phyloP scores from a whole-genome alignment of 2,329 filamentous ascomycete species.

The Capronia coronata region DNA sequence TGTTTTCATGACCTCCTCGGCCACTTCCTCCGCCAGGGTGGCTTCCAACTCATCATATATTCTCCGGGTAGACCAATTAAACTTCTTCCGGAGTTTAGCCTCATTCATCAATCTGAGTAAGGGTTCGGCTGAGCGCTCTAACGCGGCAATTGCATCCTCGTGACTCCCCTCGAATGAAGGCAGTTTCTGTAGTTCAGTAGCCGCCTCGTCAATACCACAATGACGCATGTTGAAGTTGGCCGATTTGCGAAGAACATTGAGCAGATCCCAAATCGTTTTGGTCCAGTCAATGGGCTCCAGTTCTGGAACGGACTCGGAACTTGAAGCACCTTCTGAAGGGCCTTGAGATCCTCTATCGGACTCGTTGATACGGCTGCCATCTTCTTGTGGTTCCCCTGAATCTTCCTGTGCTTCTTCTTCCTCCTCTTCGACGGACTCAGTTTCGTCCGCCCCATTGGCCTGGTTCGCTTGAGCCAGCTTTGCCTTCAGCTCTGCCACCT shows the following conservation, averaged over 20 bases:
- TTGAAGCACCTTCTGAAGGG: conserved; percentile 10
- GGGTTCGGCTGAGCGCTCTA: conserved; percentile 25
- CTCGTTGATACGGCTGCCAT: conserved; percentile 27
- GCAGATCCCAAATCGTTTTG: conserved; percentile 26
- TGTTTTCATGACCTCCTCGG: conserved; percentile 26
- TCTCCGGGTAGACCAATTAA: conserved; percentile 29
- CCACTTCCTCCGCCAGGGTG: conserved; percentile 27
- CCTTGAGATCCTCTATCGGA: conserved; percentile 30
- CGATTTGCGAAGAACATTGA: conserved; percentile 27
- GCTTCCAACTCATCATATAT: conserved; percentile 29
- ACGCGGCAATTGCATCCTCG: conserved; percentile 23
- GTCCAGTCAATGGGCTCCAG: conserved; percentile 26
- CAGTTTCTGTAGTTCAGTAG: conserved; percentile 25
- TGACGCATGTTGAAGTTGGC: conserved; percentile 27
- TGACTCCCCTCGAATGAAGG: conserved; percentile 21
- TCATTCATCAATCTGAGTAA: conserved; percentile 28
- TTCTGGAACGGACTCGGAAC: conserved; percentile 10
- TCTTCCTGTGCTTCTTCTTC: conserved; percentile 23
- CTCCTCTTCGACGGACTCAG: conserved; percentile 28
- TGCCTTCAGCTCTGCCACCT: conserved; percentile 23
- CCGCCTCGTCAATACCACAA: conserved; percentile 27
- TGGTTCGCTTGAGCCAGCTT: conserved; percentile 10
- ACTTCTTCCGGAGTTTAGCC: conserved; percentile 29
- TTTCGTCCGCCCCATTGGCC: conserved; percentile 29
- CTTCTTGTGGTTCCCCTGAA: too few species aligned